Percentiles rank a stretch among this genome's conserved stretches.
Evolutionary conservation across 2,329 filamentous ascomycete species (phyloP).

Genomic region (Daldinia sp.): DNA sequence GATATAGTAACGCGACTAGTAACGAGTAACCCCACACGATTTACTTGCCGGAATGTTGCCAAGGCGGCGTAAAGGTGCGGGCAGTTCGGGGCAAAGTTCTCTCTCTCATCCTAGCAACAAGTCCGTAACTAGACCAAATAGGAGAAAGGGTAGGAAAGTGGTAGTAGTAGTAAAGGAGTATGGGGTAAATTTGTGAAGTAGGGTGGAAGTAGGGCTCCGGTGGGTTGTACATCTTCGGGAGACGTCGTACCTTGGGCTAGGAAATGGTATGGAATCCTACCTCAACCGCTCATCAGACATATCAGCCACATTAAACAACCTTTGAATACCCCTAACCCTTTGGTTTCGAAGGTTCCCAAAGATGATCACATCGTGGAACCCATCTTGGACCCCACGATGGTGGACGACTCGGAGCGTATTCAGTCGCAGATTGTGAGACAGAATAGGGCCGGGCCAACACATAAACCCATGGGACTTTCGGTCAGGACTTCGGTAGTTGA

Average conservation of each 20-base stretch:
- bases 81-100: conserved; percentile 22
- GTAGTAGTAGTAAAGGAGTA: not conserved
- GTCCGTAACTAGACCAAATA: conserved; percentile 26
- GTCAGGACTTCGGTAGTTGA: conserved; percentile 25
- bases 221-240: conserved; percentile 20
- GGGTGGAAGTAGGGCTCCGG: conserved; percentile 6
- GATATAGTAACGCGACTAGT: conserved; percentile 22
- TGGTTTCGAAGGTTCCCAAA: conserved; percentile 6
- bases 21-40: conserved; percentile 25
- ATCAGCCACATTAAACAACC: not conserved
- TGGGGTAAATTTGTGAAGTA: not conserved
- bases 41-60: conserved; percentile 36
- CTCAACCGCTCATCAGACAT: conserved; percentile 4
- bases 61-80: conserved; percentile 35
- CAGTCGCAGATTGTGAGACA: conserved; percentile 7
- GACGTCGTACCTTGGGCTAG: not conserved
- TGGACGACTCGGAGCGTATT: conserved; percentile 18
- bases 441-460: not conserved
- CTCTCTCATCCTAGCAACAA: conserved; percentile 20
- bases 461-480: conserved; percentile 12
- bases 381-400: conserved; percentile 9
- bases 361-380: not conserved
- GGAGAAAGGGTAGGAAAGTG: not conserved
- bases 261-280: conserved; percentile 5
- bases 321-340: not conserved